A percentile compares a stretch with the other conserved stretches of the same genome.
Evolutionary conservation across 768 basidiomycete species (phyloP).

Genomic region (Kwoniella europaea): DNA sequence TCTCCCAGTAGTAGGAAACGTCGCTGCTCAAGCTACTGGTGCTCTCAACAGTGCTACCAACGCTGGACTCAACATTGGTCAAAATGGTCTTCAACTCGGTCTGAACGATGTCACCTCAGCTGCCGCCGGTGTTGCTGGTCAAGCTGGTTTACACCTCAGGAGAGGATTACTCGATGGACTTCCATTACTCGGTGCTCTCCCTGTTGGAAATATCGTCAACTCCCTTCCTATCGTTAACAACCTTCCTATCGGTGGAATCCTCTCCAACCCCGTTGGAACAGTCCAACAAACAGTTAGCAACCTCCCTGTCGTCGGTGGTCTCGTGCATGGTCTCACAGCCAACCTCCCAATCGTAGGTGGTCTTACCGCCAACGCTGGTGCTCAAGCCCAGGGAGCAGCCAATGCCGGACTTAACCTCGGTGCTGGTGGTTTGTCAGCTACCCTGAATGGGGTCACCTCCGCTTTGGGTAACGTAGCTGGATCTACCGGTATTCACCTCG

Average conservation of each 20-base stretch:
- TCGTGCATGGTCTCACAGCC: conserved; percentile 14
- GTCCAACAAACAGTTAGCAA: conserved; percentile 12
- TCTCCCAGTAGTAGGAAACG: conserved; percentile 18
- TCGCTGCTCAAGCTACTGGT: conserved; percentile 17
- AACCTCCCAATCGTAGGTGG: conserved; percentile 19
- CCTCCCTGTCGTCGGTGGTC: conserved; percentile 21
- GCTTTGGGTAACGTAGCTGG: conserved; percentile 9
- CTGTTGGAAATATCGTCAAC: conserved; percentile 20
- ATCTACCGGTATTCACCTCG: conserved; percentile 7
- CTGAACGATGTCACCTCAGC: conserved; percentile 10
- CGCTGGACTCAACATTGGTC: conserved; percentile 13
- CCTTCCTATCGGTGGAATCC: conserved; percentile 15
- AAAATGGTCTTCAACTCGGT: conserved; percentile 10
- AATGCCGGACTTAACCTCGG: conserved; percentile 13
- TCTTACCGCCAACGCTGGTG: conserved; percentile 5
- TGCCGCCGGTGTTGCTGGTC: conserved; percentile 5
- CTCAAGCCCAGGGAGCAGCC: conserved; percentile 10
- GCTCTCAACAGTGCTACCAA: conserved; percentile 5
- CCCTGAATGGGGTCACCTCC: conserved; percentile 6
- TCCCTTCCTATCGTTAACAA: conserved; percentile 17
- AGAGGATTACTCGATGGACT: conserved; percentile 22
- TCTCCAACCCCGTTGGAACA: conserved; percentile 23
- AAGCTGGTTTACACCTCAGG: conserved; percentile 4
- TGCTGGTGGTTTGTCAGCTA: conserved; percentile 9
- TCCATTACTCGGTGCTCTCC: conserved; percentile 19